These are phyloP conservation scores for Marasmius fiardii DNA, from an alignment of 1,284 basidiomycete genomes.

Conservation along the genomic window DNA sequence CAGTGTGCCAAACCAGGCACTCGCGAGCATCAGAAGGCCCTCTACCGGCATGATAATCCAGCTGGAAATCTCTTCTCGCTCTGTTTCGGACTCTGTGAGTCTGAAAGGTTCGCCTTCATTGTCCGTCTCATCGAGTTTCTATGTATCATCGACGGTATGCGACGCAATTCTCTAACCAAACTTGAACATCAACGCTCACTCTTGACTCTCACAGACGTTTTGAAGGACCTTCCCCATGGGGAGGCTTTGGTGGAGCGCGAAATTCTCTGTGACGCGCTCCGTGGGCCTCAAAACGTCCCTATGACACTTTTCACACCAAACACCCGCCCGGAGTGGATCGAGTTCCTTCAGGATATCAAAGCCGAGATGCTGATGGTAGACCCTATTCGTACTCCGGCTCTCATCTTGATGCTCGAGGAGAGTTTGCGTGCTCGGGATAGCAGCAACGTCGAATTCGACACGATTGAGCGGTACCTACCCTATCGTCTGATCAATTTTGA, in stretches of 20 bases:
- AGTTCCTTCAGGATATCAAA: constrained; percentile 15
- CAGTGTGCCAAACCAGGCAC: constrained; percentile 16
- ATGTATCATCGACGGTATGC: constrained; percentile 20
- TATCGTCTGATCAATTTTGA: constrained; percentile 21
- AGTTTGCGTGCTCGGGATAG: constrained; percentile 18
- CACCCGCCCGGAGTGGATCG: background rate
- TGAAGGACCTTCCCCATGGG: constrained; percentile 18
- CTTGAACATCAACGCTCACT: background rate
- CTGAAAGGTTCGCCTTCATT: constrained; percentile 17
- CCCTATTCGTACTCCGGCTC: constrained; percentile 9
- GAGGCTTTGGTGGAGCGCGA: constrained; percentile 18
- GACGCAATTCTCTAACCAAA: background rate
- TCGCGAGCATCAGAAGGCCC: constrained; percentile 17
- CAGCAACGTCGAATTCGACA: constrained; percentile 16
- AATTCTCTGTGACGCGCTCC: constrained; percentile 18
- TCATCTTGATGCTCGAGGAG: constrained; percentile 15
- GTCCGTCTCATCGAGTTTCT: constrained; percentile 20
- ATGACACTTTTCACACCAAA: background rate
- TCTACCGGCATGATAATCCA: constrained; percentile 20
- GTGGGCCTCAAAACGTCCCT: background rate
- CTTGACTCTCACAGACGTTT: constrained; percentile 13
- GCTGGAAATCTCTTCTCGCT: constrained; percentile 18
- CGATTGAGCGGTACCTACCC: constrained; percentile 19
- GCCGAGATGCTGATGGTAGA: constrained; percentile 18
- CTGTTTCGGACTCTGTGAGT: constrained; percentile 17